Base-by-base conservation (phyloP, 345 rosid genomes). In the Gossypium arboreum region DNA sequence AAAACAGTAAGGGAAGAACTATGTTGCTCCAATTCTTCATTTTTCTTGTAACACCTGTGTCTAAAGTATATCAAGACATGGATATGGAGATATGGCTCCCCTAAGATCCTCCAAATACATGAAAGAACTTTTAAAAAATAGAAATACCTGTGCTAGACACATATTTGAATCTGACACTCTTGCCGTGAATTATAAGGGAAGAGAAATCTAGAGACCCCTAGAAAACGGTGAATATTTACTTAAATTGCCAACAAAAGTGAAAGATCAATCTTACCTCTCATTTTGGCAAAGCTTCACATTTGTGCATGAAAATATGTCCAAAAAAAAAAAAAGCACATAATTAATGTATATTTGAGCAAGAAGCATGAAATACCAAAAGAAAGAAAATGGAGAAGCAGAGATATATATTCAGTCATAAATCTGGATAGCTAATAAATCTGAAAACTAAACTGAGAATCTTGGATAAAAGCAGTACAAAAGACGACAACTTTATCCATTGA, bases 201-300 rank as follows among this genome's bases (percentile, higher is more conserved):
- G 25, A n/a, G 48, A 61, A 45, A 61, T 13, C n/a, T 18, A 47
- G 18, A 22, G 20, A 68, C 18, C 39, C 39, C 71, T 12, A 45
- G n/a, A 68, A 68, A 68, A 22, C 24, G 43, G 48, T 15, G 41
- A 56, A 43, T 12, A 22, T 18, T 64, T 41, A 64, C 41, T 64
- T 64, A n/a, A 10, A 64, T 25, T 9, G 9, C 2, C 43, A n/a
- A 45, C 16, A 25, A 24, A 56, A 10, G 9, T n/a, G 43, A 43
- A 75, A 62, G 50, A 63, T 61, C 66, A 2, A 73, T 82, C 81
- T 77, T 83, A 91, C 99, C 99, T 95, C 99, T 86, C 83, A 79
- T 73, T 85, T 93, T 95, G 81, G 99, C 99, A 74, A 85, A 95
- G 86, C 98, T 95, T 84, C 87, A 83, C 5, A 24, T 74, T 44